Percentiles rank a stretch among this genome's conserved stretches.
Evolutionary conservation across 1,284 basidiomycete species (phyloP).

Genomic region (Takashimella koratensis): DNA sequence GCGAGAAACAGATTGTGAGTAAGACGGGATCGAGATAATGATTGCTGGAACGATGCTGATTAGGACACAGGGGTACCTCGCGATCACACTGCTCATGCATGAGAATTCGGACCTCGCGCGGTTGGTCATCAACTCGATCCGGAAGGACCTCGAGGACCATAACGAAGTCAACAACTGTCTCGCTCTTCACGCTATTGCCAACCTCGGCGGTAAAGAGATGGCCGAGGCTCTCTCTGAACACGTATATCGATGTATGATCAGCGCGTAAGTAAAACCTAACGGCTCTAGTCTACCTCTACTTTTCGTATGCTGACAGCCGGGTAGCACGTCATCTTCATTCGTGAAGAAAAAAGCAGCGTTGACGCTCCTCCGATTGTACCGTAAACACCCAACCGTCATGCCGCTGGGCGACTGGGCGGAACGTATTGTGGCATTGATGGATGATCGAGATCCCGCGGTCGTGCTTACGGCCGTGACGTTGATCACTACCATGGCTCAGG

Average conservation of each 20-base stretch:
- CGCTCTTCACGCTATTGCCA: constrained; percentile 95
- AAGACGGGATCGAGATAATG: not conserved
- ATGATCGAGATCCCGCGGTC: constrained; percentile 88
- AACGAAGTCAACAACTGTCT: constrained; percentile 95
- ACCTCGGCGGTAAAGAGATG: constrained; percentile 97
- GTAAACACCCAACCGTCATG: constrained; percentile 92
- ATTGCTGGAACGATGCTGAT: constrained; percentile 4
- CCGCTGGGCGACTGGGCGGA: constrained; percentile 93
- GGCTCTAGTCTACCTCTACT: not conserved
- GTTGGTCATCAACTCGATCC: constrained; percentile 94
- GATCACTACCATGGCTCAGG: constrained; percentile 92
- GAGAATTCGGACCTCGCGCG: constrained; percentile 96
- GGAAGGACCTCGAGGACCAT: constrained; percentile 93
- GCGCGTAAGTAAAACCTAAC: constrained; percentile 63
- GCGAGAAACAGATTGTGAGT: constrained; percentile 97
- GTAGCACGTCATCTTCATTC: constrained; percentile 88
- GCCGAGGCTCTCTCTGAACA: constrained; percentile 90
- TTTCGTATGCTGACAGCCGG: constrained; percentile 5
- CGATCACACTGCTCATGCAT: constrained; percentile 94
- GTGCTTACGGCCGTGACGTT: constrained; percentile 89
- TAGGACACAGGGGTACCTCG: constrained; percentile 78
- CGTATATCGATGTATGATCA: constrained; percentile 92
- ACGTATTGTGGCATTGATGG: constrained; percentile 90
- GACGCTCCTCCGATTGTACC: constrained; percentile 85
- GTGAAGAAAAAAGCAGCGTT: constrained; percentile 99